A percentile compares a stretch with the other conserved stretches of the same genome.
Conservation (phyloP, 345 rosid genomes). For the Iberis pinnata region DNA sequence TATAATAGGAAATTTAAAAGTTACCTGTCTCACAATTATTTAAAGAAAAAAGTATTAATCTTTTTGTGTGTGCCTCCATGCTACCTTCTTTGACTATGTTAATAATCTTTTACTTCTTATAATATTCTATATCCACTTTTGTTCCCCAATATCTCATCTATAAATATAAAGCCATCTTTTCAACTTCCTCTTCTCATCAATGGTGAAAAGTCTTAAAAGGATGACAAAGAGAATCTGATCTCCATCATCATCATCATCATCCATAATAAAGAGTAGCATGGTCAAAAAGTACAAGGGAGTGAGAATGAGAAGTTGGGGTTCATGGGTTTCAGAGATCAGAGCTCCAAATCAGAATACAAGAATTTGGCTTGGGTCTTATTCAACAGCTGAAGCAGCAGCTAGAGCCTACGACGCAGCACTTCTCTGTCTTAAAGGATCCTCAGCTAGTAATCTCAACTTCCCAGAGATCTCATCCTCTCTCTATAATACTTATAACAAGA, state of each 20-base stretch:
- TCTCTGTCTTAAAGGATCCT: constrained; percentile 77
- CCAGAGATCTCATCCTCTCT: constrained; percentile 48
- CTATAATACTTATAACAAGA: constrained; percentile 16
- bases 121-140: constrained; percentile 19
- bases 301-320: constrained; percentile 98
- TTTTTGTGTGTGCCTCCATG: constrained; percentile 19
- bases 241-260: constrained; percentile 25
- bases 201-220: constrained; percentile 60
- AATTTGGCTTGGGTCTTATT: constrained; percentile 96
- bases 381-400: constrained; percentile 93
- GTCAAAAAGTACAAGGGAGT: constrained; percentile 83
- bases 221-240: constrained; percentile 31
- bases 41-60: constrained; percentile 3
- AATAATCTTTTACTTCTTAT: constrained; percentile 4
- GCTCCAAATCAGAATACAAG: constrained; percentile 95
- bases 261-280: constrained; percentile 27
- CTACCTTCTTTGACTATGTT: constrained; percentile 32
- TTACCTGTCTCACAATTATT: not conserved
- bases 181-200: constrained; percentile 14
- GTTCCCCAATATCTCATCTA: constrained; percentile 30
- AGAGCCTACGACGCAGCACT: constrained; percentile 98
- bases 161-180: constrained; percentile 25
- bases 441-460: constrained; percentile 74
- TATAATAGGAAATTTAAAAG: no score
- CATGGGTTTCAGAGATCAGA: constrained; percentile 97